Base-by-base conservation (phyloP, 2,329 filamentous ascomycete species). In the Zymoseptoria crescenta region DNA sequence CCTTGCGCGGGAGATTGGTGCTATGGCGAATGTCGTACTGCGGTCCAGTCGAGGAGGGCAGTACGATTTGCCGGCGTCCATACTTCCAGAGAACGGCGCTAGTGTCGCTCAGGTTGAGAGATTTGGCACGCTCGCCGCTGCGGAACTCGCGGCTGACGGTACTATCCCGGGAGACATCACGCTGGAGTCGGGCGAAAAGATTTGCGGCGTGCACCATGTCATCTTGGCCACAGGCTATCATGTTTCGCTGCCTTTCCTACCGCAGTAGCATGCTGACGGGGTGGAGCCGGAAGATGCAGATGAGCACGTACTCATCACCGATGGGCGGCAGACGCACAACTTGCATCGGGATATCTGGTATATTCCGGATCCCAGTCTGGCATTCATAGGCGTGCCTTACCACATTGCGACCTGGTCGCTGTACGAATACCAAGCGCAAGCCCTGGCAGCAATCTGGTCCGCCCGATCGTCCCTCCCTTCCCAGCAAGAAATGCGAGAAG, bases 271-370 rank as follows among this genome's bases (percentile, higher is more conserved):
- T 71, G 67, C 76, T 59, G 76, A 82, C 76, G 61, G 72, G 13
- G 73, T 72, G 0, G 55, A 73, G 0, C 72, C 76, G 0, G 70
- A 79, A 1, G 67, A 81, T 0, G 84, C 84, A 0, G 75, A 79
- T 45, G 77, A 83, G 0, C 74, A 69, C 0, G 71, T 83, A 0
- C 74, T 90, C 0, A 81, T 89, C 4, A 88, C 83, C 0, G 83
- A 88, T 51, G 86, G 86, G 1, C 79, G 78, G 10, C 82, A 84
- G 68, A 70, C 77, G 2, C 86, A 89, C 66, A 88, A 89, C 63
- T 74, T 89, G 1, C 83, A 88, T 74, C 83, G 83, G 59, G 86
- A 89, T 68, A 84, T 89, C 13, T 89, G 87, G 68, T 89, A 88
- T 71, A 87, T 88, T 50, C 79, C 80, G 0, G 85, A 89, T 60